Percentiles rank a stretch among this genome's conserved stretches.
Conservation (phyloP, 805 yeast species). For the Yamadazyma laniorum region DNA sequence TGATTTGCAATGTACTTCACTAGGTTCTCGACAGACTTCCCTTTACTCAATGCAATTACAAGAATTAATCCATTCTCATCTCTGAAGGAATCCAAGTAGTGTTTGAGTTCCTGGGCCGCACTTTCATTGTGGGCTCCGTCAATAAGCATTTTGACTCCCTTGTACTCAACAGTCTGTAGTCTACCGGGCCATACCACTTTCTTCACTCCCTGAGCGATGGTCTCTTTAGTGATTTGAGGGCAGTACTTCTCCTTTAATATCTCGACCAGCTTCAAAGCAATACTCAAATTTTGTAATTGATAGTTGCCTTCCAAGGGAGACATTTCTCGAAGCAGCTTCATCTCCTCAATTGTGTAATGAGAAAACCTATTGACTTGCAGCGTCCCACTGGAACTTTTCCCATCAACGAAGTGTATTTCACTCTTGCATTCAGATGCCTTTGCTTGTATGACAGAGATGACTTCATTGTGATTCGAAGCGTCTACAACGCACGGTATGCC, state of each 20-base stretch:
- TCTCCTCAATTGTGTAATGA: neutral
- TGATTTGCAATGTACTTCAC: slow-evolving; percentile 47
- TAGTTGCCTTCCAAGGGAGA: slow-evolving; percentile 71
- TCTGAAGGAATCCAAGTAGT: slow-evolving; percentile 38
- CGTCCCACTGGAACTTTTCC: slow-evolving; percentile 7
- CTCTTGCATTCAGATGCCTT: slow-evolving; percentile 35
- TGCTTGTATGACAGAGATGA: slow-evolving; percentile 43
- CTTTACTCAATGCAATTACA: slow-evolving; percentile 72
- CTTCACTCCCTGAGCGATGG: slow-evolving; percentile 51
- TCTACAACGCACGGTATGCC: slow-evolving; percentile 69
- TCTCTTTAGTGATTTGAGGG: slow-evolving; percentile 26
- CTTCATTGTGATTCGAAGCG: slow-evolving; percentile 56
- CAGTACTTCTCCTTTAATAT: slow-evolving; percentile 20
- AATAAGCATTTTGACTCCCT: slow-evolving; percentile 42
- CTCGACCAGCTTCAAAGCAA: slow-evolving; percentile 61
- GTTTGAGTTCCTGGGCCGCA: slow-evolving; percentile 73
- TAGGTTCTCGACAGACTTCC: slow-evolving; percentile 58
- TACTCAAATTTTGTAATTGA: slow-evolving; percentile 66
- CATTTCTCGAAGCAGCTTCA: slow-evolving; percentile 10
- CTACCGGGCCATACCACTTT: slow-evolving; percentile 84
- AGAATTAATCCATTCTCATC: slow-evolving; percentile 43
- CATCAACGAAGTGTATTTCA: slow-evolving; percentile 23
- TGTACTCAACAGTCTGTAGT: slow-evolving; percentile 48
- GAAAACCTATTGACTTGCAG: too few relatives aligned
- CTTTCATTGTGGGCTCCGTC: slow-evolving; percentile 94